Evolutionary conservation across 805 yeast genomes (phyloP), one percentile per base, ranked within the genome.

Genomic region (Saccharomycopsis sp.): DNA sequence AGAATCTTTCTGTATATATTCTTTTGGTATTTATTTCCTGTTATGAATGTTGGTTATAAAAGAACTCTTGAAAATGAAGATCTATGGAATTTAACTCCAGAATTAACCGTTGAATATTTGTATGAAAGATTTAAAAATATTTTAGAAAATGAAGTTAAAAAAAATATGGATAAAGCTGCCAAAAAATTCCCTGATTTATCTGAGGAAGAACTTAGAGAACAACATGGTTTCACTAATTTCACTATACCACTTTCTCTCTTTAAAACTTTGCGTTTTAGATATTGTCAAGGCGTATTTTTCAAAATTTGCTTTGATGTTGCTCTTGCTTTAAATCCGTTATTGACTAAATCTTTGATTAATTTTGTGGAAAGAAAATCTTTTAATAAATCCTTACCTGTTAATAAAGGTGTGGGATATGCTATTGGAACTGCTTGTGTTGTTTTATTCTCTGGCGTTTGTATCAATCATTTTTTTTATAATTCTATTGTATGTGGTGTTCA

Each of bases 21-120:
- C 50, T 75, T 80, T 54, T 68, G 78, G 74, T 83, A 89, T 88
- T 57, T 82, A 34, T 51, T 59, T 20, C 87, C 87, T 0, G 50
- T 82, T 31, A 58, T 83, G 64, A 60, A 58, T 13, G 70, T 71
- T 5, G 92, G 94, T 5, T 82, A 82, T 56, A 78, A 74, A 55
- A 66, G 92, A 52, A 79, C 88, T 0, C 58, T 83, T 34, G 72
- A 70, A 32, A 75, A 80, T 2, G 68, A 71, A 36, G 92, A 83
- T 57, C 54, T 81, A 48, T 81, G 54, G 48, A 52, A 52, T 21
- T 55, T 74, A 46, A 69, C 68, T 17, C 62, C 64, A 1, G 59
- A 61, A 27, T 59, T 65, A 58, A 52, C 62, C 12, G 61, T 70
- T 29, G 72, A 72, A 21, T 49, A 49, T n/a, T 53, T 71, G 43